phyloP scores from a whole-genome alignment of 495 filamentous ascomycete genomes.

The Evernia prunastri region DNA sequence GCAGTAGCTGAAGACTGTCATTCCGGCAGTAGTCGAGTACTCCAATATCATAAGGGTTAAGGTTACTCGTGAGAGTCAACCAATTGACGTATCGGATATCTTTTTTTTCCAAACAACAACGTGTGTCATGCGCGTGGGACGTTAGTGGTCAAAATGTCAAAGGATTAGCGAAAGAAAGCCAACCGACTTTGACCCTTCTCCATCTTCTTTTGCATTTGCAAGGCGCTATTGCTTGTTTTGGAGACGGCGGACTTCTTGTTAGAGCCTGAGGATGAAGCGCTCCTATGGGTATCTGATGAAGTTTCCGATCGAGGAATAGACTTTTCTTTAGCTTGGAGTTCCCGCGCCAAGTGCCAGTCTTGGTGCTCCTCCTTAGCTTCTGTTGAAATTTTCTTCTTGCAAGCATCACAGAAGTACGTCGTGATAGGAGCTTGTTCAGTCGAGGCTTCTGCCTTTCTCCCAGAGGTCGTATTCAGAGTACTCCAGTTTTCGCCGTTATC shows the following conservation, averaged over 20 bases:
- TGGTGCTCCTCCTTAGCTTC: slow-evolving; percentile 66
- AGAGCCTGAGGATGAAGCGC: slow-evolving; percentile 3
- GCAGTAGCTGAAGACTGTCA: neutral
- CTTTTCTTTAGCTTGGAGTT: slow-evolving; percentile 61
- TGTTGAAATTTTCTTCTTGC: slow-evolving; percentile 50
- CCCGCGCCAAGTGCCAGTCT: slow-evolving; percentile 95
- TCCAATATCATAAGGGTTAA: neutral
- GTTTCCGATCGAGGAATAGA: slow-evolving; percentile 37
- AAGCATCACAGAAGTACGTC: slow-evolving; percentile 58
- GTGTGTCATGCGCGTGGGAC: neutral
- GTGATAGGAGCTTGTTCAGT: slow-evolving; percentile 37
- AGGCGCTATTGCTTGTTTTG: slow-evolving; percentile 23
- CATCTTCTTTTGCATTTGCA: slow-evolving; percentile 37
- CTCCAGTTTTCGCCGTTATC: neutral
- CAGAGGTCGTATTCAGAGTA: neutral
- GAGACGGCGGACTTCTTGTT: slow-evolving; percentile 14
- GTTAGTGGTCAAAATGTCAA: neutral
- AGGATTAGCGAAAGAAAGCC: slow-evolving; percentile 43
- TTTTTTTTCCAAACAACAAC: neutral
- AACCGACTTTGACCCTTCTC: slow-evolving; percentile 75
- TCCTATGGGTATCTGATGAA: slow-evolving; percentile 17
- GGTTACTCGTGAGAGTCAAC: neutral
- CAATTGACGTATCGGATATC: neutral
- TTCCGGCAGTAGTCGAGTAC: neutral
- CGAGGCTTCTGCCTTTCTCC: neutral